A percentile compares a stretch with the other conserved stretches of the same genome.
These are phyloP conservation scores for Aspergillus sp. DNA, from an alignment of 2,329 filamentous ascomycete genomes.

Conservation along the genomic window DNA sequence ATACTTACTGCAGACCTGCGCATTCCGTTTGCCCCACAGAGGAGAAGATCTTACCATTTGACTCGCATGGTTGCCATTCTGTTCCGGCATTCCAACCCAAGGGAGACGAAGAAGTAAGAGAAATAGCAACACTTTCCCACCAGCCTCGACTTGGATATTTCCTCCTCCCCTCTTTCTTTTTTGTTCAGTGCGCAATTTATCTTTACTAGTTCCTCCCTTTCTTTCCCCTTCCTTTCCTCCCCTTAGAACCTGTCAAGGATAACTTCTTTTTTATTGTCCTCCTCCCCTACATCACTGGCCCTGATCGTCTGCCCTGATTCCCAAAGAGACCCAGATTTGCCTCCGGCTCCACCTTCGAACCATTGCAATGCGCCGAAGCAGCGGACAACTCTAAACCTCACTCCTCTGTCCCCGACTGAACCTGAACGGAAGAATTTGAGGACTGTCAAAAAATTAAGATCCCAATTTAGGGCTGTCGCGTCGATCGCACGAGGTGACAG, in stretches of 20 bases:
- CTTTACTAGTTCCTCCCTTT: not conserved
- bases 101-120: slow-evolving; percentile 1
- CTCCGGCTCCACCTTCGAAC: slow-evolving; percentile 8
- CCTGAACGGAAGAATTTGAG: slow-evolving; percentile 7
- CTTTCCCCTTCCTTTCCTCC: not conserved
- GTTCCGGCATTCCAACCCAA: slow-evolving; percentile 10
- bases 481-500: slow-evolving; percentile 15
- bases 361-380: slow-evolving; percentile 9
- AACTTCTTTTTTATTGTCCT: too few relatives aligned
- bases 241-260: too few relatives aligned
- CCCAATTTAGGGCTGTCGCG: slow-evolving; percentile 16
- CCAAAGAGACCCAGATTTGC: not conserved
- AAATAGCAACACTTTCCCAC: not conserved
- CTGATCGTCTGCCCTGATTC: slow-evolving; percentile 1
- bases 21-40: slow-evolving; percentile 8
- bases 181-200: too few relatives aligned
- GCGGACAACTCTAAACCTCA: not conserved
- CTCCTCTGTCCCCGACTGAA: slow-evolving; percentile 9
- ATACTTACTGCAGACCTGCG: not conserved
- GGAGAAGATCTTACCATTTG: slow-evolving; percentile 14
- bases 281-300: not conserved
- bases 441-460: slow-evolving; percentile 9
- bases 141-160: not conserved
- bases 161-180: not conserved
- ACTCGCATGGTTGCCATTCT: slow-evolving; percentile 14